phyloP scores from a whole-genome alignment of 106 monocot genomes.

The Dendrobium chrysotoxum region DNA sequence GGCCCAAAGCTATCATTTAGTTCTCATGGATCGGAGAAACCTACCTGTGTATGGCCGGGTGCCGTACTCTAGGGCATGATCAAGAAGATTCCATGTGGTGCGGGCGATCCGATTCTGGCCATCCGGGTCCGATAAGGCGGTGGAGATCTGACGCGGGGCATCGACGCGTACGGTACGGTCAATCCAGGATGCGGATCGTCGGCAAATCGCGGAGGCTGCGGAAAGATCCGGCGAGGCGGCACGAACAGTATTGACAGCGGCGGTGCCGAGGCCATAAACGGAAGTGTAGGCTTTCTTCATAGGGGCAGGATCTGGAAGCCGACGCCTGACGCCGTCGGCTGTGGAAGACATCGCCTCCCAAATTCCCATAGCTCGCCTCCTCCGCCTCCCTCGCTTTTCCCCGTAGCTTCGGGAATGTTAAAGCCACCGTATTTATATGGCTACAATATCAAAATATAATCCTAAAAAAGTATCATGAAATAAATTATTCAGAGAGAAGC shows the following conservation, averaged over 20 bases:
- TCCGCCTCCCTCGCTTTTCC: no score
- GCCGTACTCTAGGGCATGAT: conserved; percentile 4
- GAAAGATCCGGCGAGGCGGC: background rate
- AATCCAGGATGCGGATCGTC: background rate
- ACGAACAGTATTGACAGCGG: background rate
- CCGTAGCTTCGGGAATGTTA: no score
- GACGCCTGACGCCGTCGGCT: background rate
- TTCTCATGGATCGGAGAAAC: background rate
- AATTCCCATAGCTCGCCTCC: conserved; percentile 1
- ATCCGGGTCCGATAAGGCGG: background rate
- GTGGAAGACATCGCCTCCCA: conserved; percentile 9
- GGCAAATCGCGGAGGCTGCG: background rate
- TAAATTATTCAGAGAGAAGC: no score
- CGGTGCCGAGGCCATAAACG: background rate
- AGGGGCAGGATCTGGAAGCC: conserved; percentile 1
- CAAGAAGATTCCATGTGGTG: background rate
- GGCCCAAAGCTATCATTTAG: no score
- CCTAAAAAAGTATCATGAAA: no score
- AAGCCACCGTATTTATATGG: no score
- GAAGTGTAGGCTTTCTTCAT: background rate
- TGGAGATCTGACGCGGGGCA: background rate
- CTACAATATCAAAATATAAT: no score
- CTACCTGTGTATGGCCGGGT: background rate
- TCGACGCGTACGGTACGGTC: conserved; percentile 4
- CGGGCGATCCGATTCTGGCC: background rate